A percentile compares a stretch with the other conserved stretches of the same genome.
Conservation (phyloP, 139 green algal species). For the Closterium sp. region DNA sequence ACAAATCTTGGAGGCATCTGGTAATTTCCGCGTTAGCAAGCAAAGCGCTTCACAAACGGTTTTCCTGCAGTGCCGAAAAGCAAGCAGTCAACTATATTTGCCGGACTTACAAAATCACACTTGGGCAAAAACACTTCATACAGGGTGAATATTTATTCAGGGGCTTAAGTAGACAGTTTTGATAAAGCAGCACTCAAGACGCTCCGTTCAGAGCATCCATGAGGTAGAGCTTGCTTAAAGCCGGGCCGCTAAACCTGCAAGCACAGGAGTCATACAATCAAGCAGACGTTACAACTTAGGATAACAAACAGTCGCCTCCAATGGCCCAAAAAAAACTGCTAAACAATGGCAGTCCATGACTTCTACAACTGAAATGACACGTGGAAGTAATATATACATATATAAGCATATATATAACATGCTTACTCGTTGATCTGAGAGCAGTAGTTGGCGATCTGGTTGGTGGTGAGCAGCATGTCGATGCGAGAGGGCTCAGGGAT, state of each 20-base stretch:
- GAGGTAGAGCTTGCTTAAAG: constrained; percentile 49
- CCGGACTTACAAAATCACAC: too few relatives aligned
- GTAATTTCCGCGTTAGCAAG: too few relatives aligned
- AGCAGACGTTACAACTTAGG: not conserved
- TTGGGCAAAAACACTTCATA: too few relatives aligned
- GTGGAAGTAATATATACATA: not conserved
- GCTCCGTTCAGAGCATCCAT: constrained; percentile 47
- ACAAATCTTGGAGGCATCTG: too few relatives aligned
- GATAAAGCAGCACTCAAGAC: not conserved
- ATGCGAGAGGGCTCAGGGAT: constrained; percentile 82
- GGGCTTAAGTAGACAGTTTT: too few relatives aligned
- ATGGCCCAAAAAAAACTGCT: not conserved
- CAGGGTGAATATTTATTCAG: too few relatives aligned
- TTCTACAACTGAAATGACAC: not conserved
- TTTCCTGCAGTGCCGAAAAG: too few relatives aligned
- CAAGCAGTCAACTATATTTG: too few relatives aligned
- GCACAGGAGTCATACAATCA: not conserved
- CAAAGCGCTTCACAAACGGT: too few relatives aligned
- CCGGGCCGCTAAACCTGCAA: constrained; percentile 46
- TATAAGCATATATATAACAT: not conserved
- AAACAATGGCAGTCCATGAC: not conserved
- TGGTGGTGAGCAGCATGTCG: constrained; percentile 83
- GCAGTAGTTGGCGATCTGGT: constrained; percentile 62
- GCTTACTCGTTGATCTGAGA: constrained; percentile 52
- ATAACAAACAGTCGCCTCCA: constrained; percentile 3